These are phyloP conservation scores for Cetradonia linearis DNA, from an alignment of 495 filamentous ascomycete species.

Conservation along the genomic window DNA sequence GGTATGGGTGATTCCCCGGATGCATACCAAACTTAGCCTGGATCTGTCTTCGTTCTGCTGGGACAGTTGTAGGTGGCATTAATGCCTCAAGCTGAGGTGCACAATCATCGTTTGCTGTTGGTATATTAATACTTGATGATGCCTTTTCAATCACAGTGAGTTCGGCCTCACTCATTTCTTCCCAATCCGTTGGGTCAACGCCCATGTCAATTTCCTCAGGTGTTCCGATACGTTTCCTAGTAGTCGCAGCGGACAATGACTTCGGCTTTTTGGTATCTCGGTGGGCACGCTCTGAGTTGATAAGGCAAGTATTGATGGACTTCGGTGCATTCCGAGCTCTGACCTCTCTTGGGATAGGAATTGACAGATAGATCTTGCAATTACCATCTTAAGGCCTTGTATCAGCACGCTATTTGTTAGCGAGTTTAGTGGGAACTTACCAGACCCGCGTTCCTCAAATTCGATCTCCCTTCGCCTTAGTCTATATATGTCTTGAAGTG, in stretches of 20 bases:
- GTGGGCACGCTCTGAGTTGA: neutral
- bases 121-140: neutral
- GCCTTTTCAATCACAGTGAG: neutral
- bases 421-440: neutral
- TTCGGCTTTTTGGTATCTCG: neutral
- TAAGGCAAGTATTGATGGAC: neutral
- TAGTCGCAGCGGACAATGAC: neutral
- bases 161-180: neutral
- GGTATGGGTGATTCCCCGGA: neutral
- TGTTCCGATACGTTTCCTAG: neutral
- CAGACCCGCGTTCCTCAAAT: slow-evolving; percentile 12
- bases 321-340: neutral
- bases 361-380: neutral
- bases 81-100: neutral
- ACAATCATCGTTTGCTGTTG: neutral
- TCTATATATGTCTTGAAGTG: slow-evolving; percentile 17
- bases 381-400: neutral
- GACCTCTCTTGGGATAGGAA: neutral
- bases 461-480: slow-evolving; percentile 13
- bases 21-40: neutral
- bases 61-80: neutral
- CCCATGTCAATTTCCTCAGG: neutral
- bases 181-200: neutral
- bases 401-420: neutral
- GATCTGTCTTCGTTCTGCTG: neutral